Evolutionary conservation across 129 eudicot genomes (phyloP), one percentile per base, ranked within the genome.

Genomic region (sunflower (Helianthus annuus)): DNA sequence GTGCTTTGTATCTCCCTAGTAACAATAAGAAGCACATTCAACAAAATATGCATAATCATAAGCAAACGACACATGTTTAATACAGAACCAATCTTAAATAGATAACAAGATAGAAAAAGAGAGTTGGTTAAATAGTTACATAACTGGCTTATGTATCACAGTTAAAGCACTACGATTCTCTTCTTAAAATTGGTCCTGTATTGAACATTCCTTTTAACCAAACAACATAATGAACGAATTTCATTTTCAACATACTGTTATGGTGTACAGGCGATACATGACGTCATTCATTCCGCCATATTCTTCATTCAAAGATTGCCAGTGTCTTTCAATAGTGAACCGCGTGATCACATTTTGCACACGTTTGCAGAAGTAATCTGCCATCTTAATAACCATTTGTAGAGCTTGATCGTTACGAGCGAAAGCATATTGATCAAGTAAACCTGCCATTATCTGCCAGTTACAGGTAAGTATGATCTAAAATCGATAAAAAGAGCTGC

Each of bases 271-370:
- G 77, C 64, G 82, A 45, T 95, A 95, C 78, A 95, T 83, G 74
- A 88, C 86, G 66, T 95, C 99, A 80, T 95, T 95, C 99, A 95
- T 95, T 78, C 99, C 99, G 55, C 99, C 99, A 5, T 89, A 79
- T 83, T 95, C 99, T 83, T 95, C 99, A 74, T 95, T 95, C 59
- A 88, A 69, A 6, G 97, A 95, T 34, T 29, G 65, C 94, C 91
- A 95, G 67, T 95, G 99, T 72, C 96, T 81, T 70, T 90, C 91
- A 64, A 95, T 81, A 13, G 82, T 88, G 76, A 88, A 76, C 80
- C 56, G 71, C 34, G 58, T 3, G 60, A 95, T 88, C 61, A 95
- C 97, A 42, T 81, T 86, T 69, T 88, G 89, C 63, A 95, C 99
- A 17, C 97, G 91, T 40, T 81, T 82, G 88, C 58, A 82, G 76